phyloP scores from a whole-genome alignment of 208 protist species.

The Blechomonas ayalai region DNA sequence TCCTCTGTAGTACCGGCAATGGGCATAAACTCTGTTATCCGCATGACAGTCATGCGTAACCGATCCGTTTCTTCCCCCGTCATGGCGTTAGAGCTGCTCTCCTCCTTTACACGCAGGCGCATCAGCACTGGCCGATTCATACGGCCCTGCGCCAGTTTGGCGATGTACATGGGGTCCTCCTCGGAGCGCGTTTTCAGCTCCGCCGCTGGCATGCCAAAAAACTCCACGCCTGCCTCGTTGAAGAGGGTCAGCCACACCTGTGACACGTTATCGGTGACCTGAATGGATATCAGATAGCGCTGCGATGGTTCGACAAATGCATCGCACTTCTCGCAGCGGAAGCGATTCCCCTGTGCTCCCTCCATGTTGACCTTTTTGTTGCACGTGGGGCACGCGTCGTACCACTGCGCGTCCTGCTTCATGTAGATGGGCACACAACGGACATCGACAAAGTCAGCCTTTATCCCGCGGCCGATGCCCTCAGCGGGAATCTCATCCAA shows the following conservation, averaged over 20 bases:
- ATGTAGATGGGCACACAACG: slow-evolving; percentile 88
- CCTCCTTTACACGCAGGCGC: slow-evolving; percentile 86
- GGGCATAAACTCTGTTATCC: slow-evolving; percentile 82
- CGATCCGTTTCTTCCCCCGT: slow-evolving; percentile 61
- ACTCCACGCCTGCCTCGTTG: slow-evolving; percentile 81
- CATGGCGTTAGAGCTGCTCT: slow-evolving; percentile 30
- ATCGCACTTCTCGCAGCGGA: slow-evolving; percentile 89
- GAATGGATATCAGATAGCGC: slow-evolving; percentile 84
- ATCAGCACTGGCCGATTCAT: slow-evolving; percentile 86
- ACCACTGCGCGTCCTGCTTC: slow-evolving; percentile 88
- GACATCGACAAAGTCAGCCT: slow-evolving; percentile 83
- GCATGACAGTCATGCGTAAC: slow-evolving; percentile 73
- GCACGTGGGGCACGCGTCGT: slow-evolving; percentile 87
- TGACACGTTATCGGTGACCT: slow-evolving; percentile 82
- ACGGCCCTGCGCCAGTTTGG: slow-evolving; percentile 61
- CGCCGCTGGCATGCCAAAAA: slow-evolving; percentile 79
- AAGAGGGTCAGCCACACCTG: slow-evolving; percentile 90
- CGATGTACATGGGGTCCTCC: slow-evolving; percentile 72
- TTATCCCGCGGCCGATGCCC: slow-evolving; percentile 62
- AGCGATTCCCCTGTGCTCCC: slow-evolving; percentile 67
- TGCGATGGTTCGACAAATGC: slow-evolving; percentile 54
- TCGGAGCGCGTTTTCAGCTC: slow-evolving; percentile 77
- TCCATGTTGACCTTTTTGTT: slow-evolving; percentile 88
- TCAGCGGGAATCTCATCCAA: slow-evolving; percentile 75
- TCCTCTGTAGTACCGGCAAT: slow-evolving; percentile 60